A percentile compares a stretch with the other conserved stretches of the same genome.
These are phyloP conservation scores for Annulohypoxylon maeteangense DNA, from an alignment of 495 filamentous ascomycete species.

Conservation along the genomic window DNA sequence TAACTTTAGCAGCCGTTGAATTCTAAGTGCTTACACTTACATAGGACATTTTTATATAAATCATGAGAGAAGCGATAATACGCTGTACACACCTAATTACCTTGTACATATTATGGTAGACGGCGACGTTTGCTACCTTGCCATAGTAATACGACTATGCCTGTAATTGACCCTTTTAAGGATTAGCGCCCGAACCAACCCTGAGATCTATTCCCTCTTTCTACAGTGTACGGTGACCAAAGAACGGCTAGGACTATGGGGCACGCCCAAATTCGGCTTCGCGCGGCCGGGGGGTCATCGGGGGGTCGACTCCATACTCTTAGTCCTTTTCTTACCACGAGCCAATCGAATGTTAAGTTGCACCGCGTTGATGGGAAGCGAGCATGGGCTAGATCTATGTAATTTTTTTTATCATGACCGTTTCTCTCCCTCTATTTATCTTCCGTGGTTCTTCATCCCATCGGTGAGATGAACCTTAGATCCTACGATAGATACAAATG, in stretches of 20 bases:
- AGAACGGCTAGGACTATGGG: not conserved
- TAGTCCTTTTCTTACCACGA: not conserved
- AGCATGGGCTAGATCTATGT: slow-evolving; percentile 19
- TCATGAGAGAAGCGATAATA: not conserved
- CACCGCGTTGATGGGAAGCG: slow-evolving; percentile 26
- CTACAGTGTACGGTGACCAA: not conserved
- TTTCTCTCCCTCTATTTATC: slow-evolving; percentile 22
- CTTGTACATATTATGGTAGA: too few relatives aligned
- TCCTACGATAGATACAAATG: slow-evolving; percentile 8
- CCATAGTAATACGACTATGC: not conserved
- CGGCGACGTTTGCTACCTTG: not conserved
- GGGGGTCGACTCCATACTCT: not conserved
- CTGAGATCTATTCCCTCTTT: not conserved
- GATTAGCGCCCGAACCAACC: slow-evolving; percentile 2
- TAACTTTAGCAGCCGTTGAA: not conserved
- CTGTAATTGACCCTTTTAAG: not conserved
- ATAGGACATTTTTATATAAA: not conserved
- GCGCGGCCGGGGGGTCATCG: not conserved
- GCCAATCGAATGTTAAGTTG: slow-evolving; percentile 41
- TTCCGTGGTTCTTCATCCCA: slow-evolving; percentile 27
- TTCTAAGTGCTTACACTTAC: not conserved
- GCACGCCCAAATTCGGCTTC: slow-evolving; percentile 1
- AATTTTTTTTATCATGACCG: slow-evolving; percentile 12
- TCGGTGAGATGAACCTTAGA: slow-evolving; percentile 20
- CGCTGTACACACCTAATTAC: not conserved